These are phyloP conservation scores for Quercus engelmannii DNA, from an alignment of 306 rosid genomes.

Conservation along the genomic window DNA sequence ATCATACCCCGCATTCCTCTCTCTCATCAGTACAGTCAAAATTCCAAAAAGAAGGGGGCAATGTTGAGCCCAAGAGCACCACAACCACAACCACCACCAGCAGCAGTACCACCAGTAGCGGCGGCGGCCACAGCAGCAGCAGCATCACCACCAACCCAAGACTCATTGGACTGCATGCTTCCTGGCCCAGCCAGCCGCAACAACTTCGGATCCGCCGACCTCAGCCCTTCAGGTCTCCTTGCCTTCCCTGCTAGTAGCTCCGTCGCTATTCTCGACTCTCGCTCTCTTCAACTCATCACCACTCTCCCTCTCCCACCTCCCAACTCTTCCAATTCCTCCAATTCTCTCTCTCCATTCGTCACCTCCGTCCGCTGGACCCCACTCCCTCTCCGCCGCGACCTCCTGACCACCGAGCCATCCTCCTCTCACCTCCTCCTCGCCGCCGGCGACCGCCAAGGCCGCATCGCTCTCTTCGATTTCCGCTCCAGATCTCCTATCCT, in stretches of 20 bases:
- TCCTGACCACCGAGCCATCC: slow-evolving; percentile 81
- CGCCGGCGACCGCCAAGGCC: slow-evolving; percentile 87
- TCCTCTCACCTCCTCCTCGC: slow-evolving; percentile 86
- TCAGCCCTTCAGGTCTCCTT: slow-evolving; percentile 71
- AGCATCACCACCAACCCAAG: slow-evolving; percentile 16
- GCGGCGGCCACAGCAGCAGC: background rate
- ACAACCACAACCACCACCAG: background rate
- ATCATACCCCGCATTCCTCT: too few relatives aligned
- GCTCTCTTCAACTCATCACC: slow-evolving; percentile 77
- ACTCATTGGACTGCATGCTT: slow-evolving; percentile 83
- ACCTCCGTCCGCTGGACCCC: slow-evolving; percentile 93
- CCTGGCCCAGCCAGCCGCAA: slow-evolving; percentile 87
- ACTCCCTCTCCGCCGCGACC: slow-evolving; percentile 69
- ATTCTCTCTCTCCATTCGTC: slow-evolving; percentile 70
- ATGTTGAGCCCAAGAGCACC: slow-evolving; percentile 36
- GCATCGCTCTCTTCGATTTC: slow-evolving; percentile 77
- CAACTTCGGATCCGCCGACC: slow-evolving; percentile 93
- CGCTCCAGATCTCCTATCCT: slow-evolving; percentile 53
- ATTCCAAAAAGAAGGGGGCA: background rate
- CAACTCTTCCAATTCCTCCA: slow-evolving; percentile 13
- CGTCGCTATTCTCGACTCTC: slow-evolving; percentile 70
- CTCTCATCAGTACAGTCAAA: too few relatives aligned
- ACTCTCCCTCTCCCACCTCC: slow-evolving; percentile 79
- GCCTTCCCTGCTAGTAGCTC: slow-evolving; percentile 91
- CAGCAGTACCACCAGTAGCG: background rate